phyloP scores from a whole-genome alignment of 371 early-diverging fungal genomes.

The Mucor indicus region DNA sequence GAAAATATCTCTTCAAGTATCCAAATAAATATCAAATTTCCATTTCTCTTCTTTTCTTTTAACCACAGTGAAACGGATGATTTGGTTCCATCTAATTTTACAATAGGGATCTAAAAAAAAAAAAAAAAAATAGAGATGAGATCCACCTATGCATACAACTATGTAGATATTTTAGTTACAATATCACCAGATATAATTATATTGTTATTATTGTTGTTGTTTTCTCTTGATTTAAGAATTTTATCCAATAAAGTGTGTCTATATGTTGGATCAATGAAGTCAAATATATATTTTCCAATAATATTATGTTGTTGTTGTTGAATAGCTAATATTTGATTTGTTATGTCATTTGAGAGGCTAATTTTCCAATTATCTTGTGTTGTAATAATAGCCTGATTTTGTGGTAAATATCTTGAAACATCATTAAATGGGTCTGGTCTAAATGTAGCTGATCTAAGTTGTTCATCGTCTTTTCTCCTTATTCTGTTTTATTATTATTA shows the following conservation, averaged over 20 bases:
- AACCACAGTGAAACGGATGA: constrained; percentile 68
- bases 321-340: constrained; percentile 48
- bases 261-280: constrained; percentile 52
- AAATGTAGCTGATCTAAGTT: no score
- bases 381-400: constrained; percentile 64
- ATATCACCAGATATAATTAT: constrained; percentile 65
- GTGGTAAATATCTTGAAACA: constrained; percentile 53
- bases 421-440: neutral
- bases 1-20: constrained; percentile 68
- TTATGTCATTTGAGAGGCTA: constrained; percentile 59
- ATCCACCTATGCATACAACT: no score
- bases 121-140: neutral
- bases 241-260: constrained; percentile 40
- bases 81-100: constrained; percentile 52
- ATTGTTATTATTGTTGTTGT: constrained; percentile 25
- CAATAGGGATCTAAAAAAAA: constrained; percentile 52
- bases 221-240: constrained; percentile 38
- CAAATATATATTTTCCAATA: constrained; percentile 47
- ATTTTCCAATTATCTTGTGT: constrained; percentile 57
- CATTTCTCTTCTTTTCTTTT: constrained; percentile 55
- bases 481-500: no score
- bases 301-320: constrained; percentile 14
- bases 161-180: constrained; percentile 34
- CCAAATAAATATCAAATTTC: constrained; percentile 63
- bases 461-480: no score